phyloP scores from a whole-genome alignment of 495 filamentous ascomycete species.

The Aspergillus kassunensis region DNA sequence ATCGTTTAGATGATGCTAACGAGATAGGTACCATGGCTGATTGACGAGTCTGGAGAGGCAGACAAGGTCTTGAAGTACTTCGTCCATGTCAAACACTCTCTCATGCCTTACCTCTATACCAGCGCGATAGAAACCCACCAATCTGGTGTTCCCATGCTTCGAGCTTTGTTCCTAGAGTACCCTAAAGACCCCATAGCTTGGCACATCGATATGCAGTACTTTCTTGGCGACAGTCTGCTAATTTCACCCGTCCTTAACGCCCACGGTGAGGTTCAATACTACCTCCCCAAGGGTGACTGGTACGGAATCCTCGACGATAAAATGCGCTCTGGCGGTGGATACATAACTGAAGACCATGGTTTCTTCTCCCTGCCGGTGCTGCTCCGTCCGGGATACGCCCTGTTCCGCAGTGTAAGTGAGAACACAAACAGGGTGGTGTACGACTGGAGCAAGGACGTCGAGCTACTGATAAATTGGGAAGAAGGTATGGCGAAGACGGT shows the following conservation, averaged over 20 bases:
- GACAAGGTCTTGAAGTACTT: conserved; percentile 11
- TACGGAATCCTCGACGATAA: conserved; percentile 10
- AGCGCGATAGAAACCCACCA: conserved; percentile 11
- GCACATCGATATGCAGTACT: conserved; percentile 9
- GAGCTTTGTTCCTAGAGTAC: conserved; percentile 9
- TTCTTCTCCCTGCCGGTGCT: conserved; percentile 10
- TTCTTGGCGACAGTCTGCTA: conserved; percentile 11
- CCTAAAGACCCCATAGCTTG: conserved; percentile 7
- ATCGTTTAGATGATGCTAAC: background rate
- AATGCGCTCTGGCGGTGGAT: conserved; percentile 6
- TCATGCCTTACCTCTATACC: conserved; percentile 13
- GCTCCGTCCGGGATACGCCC: background rate
- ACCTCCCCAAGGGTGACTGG: conserved; percentile 11
- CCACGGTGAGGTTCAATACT: background rate
- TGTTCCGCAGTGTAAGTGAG: background rate
- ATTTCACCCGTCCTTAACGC: conserved; percentile 9
- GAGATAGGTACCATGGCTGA: conserved; percentile 9
- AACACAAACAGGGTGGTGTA: conserved; percentile 1
- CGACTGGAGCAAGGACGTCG: conserved; percentile 11
- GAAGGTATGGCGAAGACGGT: conserved; percentile 11
- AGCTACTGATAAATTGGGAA: conserved; percentile 9
- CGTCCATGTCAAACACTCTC: conserved; percentile 5
- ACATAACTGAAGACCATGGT: conserved; percentile 8
- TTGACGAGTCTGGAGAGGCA: conserved; percentile 3
- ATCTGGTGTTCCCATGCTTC: conserved; percentile 8